These are phyloP conservation scores for Cyclotella distinguenda DNA, from an alignment of 108 stramenopile genomes.

Conservation along the genomic window DNA sequence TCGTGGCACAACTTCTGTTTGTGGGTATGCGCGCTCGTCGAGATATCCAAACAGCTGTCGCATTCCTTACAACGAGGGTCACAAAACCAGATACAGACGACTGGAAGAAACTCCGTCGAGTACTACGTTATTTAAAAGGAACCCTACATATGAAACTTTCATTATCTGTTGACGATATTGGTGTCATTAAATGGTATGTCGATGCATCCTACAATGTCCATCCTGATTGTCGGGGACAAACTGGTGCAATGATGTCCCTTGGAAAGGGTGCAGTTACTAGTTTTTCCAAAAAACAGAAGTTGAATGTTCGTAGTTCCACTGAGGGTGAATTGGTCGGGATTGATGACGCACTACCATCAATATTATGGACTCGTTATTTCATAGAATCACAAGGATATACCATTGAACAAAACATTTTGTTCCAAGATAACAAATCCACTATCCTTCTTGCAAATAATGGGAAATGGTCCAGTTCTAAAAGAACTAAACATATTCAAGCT, in stretches of 20 bases:
- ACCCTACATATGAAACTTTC: neutral
- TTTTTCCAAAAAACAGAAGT: neutral
- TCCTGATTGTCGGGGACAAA: neutral
- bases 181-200: neutral
- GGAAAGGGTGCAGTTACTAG: neutral
- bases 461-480: too few species aligned
- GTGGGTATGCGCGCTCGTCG: neutral
- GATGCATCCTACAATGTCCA: neutral
- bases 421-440: slow-evolving; percentile 1
- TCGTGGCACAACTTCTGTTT: neutral
- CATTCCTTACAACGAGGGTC: neutral
- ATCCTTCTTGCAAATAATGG: too few species aligned
- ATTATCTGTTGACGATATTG: neutral
- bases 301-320: neutral
- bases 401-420: neutral
- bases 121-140: neutral
- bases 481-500: too few species aligned
- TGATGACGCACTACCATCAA: neutral
- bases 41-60: neutral
- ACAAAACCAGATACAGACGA: neutral
- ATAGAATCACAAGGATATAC: neutral
- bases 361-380: neutral
- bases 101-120: neutral
- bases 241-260: neutral
- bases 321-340: neutral